A percentile compares a stretch with the other conserved stretches of the same genome.
Evolutionary conservation across 148 eudicot species (phyloP).

Genomic region (Nepenthes mirabilis): DNA sequence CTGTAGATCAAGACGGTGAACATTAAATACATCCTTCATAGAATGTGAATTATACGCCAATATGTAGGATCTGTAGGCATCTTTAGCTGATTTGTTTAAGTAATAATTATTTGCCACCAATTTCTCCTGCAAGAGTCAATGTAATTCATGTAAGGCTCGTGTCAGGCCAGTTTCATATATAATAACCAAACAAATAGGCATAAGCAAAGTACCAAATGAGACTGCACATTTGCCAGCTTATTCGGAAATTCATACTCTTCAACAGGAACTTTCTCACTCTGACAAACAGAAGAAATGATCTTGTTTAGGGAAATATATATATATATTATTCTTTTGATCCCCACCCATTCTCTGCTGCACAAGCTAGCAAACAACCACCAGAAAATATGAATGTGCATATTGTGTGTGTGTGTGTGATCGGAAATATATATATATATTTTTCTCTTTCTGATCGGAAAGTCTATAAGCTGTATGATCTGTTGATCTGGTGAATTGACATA

Average conservation of each 20-base stretch:
- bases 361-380: too few relatives aligned
- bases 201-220: constrained; percentile 51
- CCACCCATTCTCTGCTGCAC: too few relatives aligned
- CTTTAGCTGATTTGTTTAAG: constrained; percentile 87
- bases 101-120: constrained; percentile 55
- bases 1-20: constrained; percentile 78
- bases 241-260: constrained; percentile 58
- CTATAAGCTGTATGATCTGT: too few relatives aligned
- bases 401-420: too few relatives aligned
- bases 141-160: background rate
- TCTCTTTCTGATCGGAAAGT: too few relatives aligned
- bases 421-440: too few relatives aligned
- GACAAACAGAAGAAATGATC: constrained; percentile 3
- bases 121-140: constrained; percentile 46
- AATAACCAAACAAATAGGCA: background rate
- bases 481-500: too few relatives aligned
- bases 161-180: background rate
- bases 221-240: constrained; percentile 65
- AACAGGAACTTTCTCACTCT: constrained; percentile 86
- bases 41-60: constrained; percentile 84
- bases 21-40: constrained; percentile 86
- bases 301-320: too few relatives aligned
- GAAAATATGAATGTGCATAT: too few relatives aligned
- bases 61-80: constrained; percentile 74
- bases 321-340: too few relatives aligned